These are phyloP conservation scores for Verticillium nonalfalfae DNA, from an alignment of 2,329 filamentous ascomycete species.

Conservation along the genomic window DNA sequence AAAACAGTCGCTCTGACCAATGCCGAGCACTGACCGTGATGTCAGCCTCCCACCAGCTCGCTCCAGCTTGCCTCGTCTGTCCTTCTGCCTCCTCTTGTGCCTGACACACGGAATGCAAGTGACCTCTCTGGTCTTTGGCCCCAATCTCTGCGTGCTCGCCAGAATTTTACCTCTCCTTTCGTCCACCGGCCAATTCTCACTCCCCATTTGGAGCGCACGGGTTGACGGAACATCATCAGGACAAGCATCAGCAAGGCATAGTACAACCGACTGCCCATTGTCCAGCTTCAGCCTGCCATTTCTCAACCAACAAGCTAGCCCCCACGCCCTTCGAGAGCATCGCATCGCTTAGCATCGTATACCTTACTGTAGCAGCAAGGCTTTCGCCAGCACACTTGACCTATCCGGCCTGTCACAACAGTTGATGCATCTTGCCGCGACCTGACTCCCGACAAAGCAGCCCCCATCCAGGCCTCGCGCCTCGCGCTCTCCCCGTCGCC, in stretches of 20 bases:
- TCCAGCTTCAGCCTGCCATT: too few species aligned
- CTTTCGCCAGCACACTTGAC: too few species aligned
- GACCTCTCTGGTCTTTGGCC: neutral
- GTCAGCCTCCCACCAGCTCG: neutral
- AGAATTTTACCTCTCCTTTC: neutral
- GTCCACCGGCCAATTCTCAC: neutral
- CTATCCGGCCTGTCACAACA: neutral
- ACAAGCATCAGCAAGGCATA: neutral
- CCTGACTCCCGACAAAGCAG: neutral
- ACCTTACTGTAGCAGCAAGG: too few species aligned
- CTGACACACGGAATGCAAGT: neutral
- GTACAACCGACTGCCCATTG: neutral
- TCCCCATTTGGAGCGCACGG: neutral
- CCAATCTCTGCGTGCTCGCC: neutral
- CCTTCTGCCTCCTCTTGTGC: neutral
- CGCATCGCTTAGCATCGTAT: too few species aligned
- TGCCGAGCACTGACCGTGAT: neutral
- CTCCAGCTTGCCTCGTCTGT: too few species aligned
- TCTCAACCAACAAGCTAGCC: too few species aligned
- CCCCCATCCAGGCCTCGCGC: neutral
- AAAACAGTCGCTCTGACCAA: neutral
- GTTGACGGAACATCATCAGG: neutral
- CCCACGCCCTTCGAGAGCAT: too few species aligned
- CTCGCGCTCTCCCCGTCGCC: neutral
- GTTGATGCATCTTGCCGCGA: neutral